A percentile compares a stretch with the other conserved stretches of the same genome.
These are phyloP conservation scores for Madurella mycetomatis DNA, from an alignment of 2,329 filamentous ascomycete species.

Conservation along the genomic window DNA sequence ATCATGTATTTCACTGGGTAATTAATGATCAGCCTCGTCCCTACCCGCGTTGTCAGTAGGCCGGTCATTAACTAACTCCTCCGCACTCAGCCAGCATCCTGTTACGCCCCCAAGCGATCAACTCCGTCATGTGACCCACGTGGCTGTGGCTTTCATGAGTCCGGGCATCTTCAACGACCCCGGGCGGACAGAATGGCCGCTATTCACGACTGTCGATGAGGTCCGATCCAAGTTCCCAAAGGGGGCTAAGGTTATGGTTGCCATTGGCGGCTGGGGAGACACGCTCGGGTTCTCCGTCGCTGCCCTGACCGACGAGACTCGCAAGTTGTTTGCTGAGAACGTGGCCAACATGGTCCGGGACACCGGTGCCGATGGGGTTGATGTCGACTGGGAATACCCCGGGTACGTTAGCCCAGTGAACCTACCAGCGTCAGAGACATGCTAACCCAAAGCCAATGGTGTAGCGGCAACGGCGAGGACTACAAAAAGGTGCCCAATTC, in stretches of 20 bases:
- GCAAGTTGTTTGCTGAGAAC: slow-evolving; percentile 58
- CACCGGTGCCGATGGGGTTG: slow-evolving; percentile 60
- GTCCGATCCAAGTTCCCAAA: slow-evolving; percentile 45
- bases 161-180: slow-evolving; percentile 48
- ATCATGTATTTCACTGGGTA: slow-evolving; percentile 50
- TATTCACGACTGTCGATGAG: slow-evolving; percentile 49
- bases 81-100: slow-evolving; percentile 42
- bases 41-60: neutral
- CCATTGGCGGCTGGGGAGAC: slow-evolving; percentile 73
- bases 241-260: slow-evolving; percentile 61
- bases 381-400: slow-evolving; percentile 64
- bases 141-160: slow-evolving; percentile 55
- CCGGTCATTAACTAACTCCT: neutral
- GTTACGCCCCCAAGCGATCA: slow-evolving; percentile 36
- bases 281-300: slow-evolving; percentile 57
- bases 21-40: neutral
- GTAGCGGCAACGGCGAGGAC: slow-evolving; percentile 61
- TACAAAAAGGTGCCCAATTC: slow-evolving; percentile 60
- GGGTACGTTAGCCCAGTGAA: slow-evolving; percentile 25
- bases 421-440: neutral
- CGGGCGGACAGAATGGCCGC: slow-evolving; percentile 39
- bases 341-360: slow-evolving; percentile 57
- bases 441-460: neutral
- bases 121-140: slow-evolving; percentile 48
- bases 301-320: slow-evolving; percentile 46